These are phyloP conservation scores for Patellifolia procumbens DNA, from an alignment of 179 eudicot species.

Conservation along the genomic window DNA sequence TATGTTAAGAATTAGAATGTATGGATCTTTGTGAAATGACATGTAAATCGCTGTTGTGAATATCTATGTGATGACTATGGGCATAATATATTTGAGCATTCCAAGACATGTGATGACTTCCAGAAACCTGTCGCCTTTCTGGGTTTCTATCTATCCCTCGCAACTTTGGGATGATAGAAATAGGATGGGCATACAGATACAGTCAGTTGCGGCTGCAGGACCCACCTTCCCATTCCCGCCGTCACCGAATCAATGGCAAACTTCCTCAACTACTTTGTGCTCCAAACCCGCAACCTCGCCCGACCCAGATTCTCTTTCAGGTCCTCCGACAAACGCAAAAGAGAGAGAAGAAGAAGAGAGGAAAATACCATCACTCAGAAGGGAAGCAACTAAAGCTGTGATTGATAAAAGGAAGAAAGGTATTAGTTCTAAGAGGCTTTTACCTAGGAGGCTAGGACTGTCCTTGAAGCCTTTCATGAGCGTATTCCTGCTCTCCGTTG, in stretches of 20 bases:
- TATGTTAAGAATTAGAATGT: too few relatives aligned
- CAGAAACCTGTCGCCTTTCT: too few relatives aligned
- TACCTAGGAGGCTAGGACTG: slow-evolving; percentile 87
- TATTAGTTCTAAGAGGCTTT: slow-evolving; percentile 55
- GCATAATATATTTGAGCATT: too few relatives aligned
- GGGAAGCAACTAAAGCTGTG: slow-evolving; percentile 89
- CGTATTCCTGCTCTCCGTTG: slow-evolving; percentile 84
- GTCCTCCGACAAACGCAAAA: not conserved
- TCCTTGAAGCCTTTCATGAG: slow-evolving; percentile 90
- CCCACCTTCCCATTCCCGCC: slow-evolving; percentile 33
- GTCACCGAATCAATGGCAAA: slow-evolving; percentile 31
- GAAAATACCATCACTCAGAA: slow-evolving; percentile 72
- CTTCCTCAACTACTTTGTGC: slow-evolving; percentile 15
- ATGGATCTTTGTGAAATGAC: too few relatives aligned
- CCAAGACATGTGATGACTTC: too few relatives aligned
- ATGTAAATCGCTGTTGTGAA: too few relatives aligned
- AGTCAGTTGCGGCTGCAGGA: slow-evolving; percentile 35
- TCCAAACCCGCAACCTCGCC: slow-evolving; percentile 20
- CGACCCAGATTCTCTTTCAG: slow-evolving; percentile 18
- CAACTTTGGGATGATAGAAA: too few relatives aligned
- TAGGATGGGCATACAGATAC: too few relatives aligned
- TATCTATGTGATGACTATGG: too few relatives aligned
- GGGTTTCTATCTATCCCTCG: too few relatives aligned
- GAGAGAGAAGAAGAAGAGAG: slow-evolving; percentile 57
- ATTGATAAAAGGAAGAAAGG: slow-evolving; percentile 85